Conservation (phyloP, 108 stramenopile species). For the Cylindrotheca fusiformis region DNA sequence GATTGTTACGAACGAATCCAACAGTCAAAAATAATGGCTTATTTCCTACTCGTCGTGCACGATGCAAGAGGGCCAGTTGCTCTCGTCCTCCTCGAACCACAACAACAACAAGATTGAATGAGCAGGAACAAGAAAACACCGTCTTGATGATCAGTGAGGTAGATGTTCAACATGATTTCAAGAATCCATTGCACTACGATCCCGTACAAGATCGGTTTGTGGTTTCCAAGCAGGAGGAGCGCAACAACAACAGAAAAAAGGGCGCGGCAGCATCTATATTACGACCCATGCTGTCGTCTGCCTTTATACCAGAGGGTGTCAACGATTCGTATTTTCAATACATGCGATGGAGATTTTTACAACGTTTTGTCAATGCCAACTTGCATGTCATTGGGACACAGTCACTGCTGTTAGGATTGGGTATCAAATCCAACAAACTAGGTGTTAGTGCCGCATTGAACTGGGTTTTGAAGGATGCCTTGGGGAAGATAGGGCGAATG, state of each 20-base stretch:
- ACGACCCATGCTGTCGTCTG: not conserved
- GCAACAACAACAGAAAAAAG: not conserved
- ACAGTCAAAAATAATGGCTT: no score
- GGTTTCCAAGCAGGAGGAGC: not conserved
- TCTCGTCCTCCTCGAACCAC: no score
- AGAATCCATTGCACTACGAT: slow-evolving; percentile 20
- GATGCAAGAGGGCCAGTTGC: no score
- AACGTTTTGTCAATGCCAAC: slow-evolving; percentile 88
- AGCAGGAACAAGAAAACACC: no score
- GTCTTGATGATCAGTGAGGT: not conserved
- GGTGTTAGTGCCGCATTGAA: slow-evolving; percentile 83
- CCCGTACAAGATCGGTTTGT: slow-evolving; percentile 22
- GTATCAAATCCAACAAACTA: slow-evolving; percentile 52
- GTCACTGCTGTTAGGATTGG: slow-evolving; percentile 85
- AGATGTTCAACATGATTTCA: slow-evolving; percentile 11
- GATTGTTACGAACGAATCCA: no score
- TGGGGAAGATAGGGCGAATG: slow-evolving; percentile 90
- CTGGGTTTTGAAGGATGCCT: slow-evolving; percentile 94
- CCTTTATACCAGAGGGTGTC: slow-evolving; percentile 87
- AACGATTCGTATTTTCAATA: slow-evolving; percentile 81
- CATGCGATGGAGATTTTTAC: slow-evolving; percentile 82
- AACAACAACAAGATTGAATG: no score
- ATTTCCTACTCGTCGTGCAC: no score
- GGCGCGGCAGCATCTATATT: not conserved
- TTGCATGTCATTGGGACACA: slow-evolving; percentile 93